These are phyloP conservation scores for Hypoxylon perforatum DNA, from an alignment of 495 filamentous ascomycete species.

Conservation along the genomic window DNA sequence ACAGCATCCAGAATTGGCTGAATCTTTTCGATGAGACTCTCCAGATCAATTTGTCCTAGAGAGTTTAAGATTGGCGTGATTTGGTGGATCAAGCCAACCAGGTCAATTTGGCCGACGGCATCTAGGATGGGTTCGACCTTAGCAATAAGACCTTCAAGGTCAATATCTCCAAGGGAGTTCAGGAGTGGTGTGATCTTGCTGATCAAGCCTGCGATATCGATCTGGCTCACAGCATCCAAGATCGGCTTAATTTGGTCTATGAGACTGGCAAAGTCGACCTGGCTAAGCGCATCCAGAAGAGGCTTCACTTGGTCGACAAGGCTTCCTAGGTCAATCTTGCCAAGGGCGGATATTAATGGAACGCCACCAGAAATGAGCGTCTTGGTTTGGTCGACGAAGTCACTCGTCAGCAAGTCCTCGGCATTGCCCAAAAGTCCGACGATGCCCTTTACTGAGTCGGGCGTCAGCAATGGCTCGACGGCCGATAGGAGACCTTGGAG, in stretches of 20 bases:
- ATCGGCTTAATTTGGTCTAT: conserved; percentile 50
- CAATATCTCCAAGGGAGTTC: conserved; percentile 46
- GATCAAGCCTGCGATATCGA: conserved; percentile 55
- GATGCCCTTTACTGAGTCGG: conserved; percentile 53
- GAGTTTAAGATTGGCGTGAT: conserved; percentile 48
- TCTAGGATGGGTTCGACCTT: conserved; percentile 48
- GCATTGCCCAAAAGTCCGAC: conserved; percentile 54
- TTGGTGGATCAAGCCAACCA: conserved; percentile 50
- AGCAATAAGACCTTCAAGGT: conserved; percentile 48
- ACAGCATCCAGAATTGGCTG: conserved; percentile 48
- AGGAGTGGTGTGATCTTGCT: conserved; percentile 53
- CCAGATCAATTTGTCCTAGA: conserved; percentile 45
- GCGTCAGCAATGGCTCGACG: conserved; percentile 48
- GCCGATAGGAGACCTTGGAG: conserved; percentile 42
- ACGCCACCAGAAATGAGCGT: conserved; percentile 46
- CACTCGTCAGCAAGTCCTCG: conserved; percentile 51
- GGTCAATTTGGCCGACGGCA: conserved; percentile 44
- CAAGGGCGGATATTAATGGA: conserved; percentile 49
- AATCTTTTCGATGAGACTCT: conserved; percentile 45
- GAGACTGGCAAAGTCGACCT: conserved; percentile 43
- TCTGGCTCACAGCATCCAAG: conserved; percentile 49
- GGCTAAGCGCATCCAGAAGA: conserved; percentile 48
- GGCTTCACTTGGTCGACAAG: conserved; percentile 52
- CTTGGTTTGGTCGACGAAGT: conserved; percentile 59
- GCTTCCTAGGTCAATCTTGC: conserved; percentile 50